Conservation (phyloP, 768 basidiomycete genomes). For the Amanita jacksonii region DNA sequence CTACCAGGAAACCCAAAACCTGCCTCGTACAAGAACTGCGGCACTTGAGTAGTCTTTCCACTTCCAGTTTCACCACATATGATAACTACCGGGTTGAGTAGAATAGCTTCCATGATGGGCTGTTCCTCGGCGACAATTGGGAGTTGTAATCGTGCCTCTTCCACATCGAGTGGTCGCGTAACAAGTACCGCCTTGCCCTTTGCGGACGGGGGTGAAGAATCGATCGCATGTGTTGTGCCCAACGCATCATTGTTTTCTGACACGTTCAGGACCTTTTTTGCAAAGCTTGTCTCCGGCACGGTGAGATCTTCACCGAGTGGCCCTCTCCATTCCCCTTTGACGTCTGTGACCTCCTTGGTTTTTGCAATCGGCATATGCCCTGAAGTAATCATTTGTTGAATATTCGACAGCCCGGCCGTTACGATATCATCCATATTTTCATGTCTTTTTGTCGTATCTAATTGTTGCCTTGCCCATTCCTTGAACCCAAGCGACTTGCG, state of each 20-base stretch:
- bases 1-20: conserved; percentile 82
- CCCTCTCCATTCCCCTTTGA: conserved; percentile 46
- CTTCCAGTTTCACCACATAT: conserved; percentile 93
- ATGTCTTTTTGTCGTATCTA: conserved; percentile 32
- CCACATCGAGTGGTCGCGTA: conserved; percentile 56
- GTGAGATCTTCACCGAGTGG: conserved; percentile 69
- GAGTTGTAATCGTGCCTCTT: conserved; percentile 67
- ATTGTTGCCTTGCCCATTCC: conserved; percentile 80
- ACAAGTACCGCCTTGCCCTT: conserved; percentile 42
- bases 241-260: conserved; percentile 13
- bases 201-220: conserved; percentile 9
- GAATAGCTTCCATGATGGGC: conserved; percentile 83
- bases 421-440: too few species aligned
- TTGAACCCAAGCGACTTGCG: conserved; percentile 62
- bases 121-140: conserved; percentile 94
- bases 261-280: conserved; percentile 27
- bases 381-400: conserved; percentile 10
- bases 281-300: conserved; percentile 59
- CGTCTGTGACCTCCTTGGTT: conserved; percentile 34
- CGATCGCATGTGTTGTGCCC: conserved; percentile 13
- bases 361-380: conserved; percentile 16
- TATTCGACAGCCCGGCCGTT: too few species aligned
- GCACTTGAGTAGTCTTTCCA: conserved; percentile 97
- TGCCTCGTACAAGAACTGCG: conserved; percentile 96
- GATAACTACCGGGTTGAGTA: conserved; percentile 79